Base-by-base conservation (phyloP, 768 basidiomycete genomes). In the Lactarius vividus region DNA sequence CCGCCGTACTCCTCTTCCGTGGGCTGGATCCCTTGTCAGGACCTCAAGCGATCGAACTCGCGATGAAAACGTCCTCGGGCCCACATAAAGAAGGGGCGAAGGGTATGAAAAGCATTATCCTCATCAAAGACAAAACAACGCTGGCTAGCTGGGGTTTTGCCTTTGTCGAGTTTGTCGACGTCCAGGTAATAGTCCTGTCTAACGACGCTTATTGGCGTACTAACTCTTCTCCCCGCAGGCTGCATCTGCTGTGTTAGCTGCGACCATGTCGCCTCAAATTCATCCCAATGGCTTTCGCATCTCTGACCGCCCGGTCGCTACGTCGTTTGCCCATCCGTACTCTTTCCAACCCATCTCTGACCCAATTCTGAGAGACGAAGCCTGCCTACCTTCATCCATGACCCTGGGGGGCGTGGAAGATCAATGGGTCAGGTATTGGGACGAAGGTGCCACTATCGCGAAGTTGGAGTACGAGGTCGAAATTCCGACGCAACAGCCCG, bases 251-350 rank as follows among this genome's bases (percentile, higher is more conserved):
- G 87, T 95, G 10, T 81, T 98, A 15, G 92, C 87, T 5, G 86
- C 88, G n/a, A 89, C 87, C 8, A 91, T 97, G 87, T 93, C 92
- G 46, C 83, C 92, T 2, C 84, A 88, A 68, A 80, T 91, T 15
- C 94, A 97, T 75, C 95, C 96, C 0, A 85, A 87, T n/a, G 96
- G 96, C 6, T 98, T 98, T 77, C 84, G 92, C 9, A 96, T 98
- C 56, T 91, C 91, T 3, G 89, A 92, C 72, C 84, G 87, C 35
- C 91, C 94, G 1, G 91, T 95, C 13, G 95, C 95, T 11, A 88
- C 90, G 9, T 96, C 96, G 16, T 98, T 97, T 75, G 94, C 94
- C 54, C 92, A 95, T 76, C 87, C 91, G 1, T 88, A 92, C 72
- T 93, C 95, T 29, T 97, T 96, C 76, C 88, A 93, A 72, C 88